Evolutionary conservation across 306 rosid genomes (phyloP).

Genomic region (Malus sylvestris): DNA sequence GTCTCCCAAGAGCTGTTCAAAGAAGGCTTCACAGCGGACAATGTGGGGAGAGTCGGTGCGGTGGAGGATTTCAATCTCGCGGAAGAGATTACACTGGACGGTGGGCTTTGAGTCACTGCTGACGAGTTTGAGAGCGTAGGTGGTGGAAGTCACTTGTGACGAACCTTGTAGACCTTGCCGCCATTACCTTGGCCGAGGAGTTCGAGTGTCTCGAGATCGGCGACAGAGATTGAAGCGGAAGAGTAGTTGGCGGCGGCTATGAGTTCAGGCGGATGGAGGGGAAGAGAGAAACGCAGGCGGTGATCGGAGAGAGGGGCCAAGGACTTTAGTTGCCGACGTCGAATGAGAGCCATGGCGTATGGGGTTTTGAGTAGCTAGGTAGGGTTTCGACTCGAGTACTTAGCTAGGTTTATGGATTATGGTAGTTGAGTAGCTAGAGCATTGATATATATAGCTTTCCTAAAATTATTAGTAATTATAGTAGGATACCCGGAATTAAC

Average conservation of each 20-base stretch:
- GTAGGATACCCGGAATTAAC: not conserved
- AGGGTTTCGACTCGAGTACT: not conserved
- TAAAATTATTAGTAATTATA: no score
- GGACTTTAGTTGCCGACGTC: not conserved
- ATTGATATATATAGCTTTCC: not conserved
- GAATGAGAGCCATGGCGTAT: not conserved
- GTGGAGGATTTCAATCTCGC: constrained; percentile 70
- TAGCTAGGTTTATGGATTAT: no score
- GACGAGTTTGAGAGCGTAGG: constrained; percentile 61
- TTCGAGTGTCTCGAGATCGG: constrained; percentile 52
- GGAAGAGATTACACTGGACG: constrained; percentile 48
- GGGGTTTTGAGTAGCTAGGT: not conserved
- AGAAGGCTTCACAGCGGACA: constrained; percentile 46
- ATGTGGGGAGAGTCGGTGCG: constrained; percentile 67
- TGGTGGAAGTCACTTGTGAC: constrained; percentile 42
- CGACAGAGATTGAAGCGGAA: constrained; percentile 11
- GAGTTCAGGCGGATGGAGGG: constrained; percentile 2
- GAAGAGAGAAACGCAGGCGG: constrained; percentile 25
- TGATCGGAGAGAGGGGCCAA: constrained; percentile 31
- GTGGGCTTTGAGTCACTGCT: constrained; percentile 42
- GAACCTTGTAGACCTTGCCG: constrained; percentile 87
- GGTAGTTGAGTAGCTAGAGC: not conserved
- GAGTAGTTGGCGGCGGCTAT: not conserved
- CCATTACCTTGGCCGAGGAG: constrained; percentile 86
- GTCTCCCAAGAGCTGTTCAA: constrained; percentile 77